These are phyloP conservation scores for Claviceps humidiphila DNA, from an alignment of 2,329 filamentous ascomycete genomes.

Conservation along the genomic window DNA sequence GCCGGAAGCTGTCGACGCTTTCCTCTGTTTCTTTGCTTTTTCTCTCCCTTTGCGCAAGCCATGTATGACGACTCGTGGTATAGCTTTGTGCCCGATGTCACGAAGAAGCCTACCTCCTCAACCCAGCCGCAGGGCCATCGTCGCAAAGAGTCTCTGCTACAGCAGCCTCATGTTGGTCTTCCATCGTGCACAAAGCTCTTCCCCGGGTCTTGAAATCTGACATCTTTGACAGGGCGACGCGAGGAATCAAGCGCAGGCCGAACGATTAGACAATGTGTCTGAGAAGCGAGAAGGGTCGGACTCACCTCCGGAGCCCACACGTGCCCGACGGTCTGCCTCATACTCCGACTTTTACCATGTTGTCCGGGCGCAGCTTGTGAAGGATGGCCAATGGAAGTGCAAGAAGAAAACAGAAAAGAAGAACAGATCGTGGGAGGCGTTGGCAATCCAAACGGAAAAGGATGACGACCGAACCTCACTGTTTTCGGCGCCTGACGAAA, in stretches of 20 bases:
- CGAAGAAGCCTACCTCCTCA: conserved; percentile 34
- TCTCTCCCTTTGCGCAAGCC: conserved; percentile 9
- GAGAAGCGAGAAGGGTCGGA: conserved; percentile 43
- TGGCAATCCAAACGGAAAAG: conserved; percentile 16
- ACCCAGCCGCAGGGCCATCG: conserved; percentile 39
- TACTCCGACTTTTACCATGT: conserved; percentile 61
- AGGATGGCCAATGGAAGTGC: conserved; percentile 29
- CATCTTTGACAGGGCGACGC: conserved; percentile 34
- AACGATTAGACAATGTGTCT: conserved; percentile 42
- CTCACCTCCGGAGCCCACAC: conserved; percentile 51
- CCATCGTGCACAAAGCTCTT: not conserved
- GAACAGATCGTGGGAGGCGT: conserved; percentile 36
- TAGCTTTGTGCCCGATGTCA: conserved; percentile 54
- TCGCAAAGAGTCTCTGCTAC: conserved; percentile 56
- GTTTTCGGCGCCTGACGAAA: conserved; percentile 8
- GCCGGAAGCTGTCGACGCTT: not conserved
- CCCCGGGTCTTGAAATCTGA: conserved; percentile 11
- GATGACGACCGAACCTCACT: conserved; percentile 13
- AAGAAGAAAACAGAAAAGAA: conserved; percentile 24
- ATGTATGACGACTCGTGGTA: conserved; percentile 86
- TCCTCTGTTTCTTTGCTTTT: not conserved
- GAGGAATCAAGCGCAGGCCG: conserved; percentile 34
- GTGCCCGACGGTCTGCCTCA: conserved; percentile 58
- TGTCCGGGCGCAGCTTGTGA: conserved; percentile 41
- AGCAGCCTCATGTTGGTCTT: conserved; percentile 46